Evolutionary conservation across 257 asterid genomes (phyloP).

Genomic region (Nicotiana tabacum): DNA sequence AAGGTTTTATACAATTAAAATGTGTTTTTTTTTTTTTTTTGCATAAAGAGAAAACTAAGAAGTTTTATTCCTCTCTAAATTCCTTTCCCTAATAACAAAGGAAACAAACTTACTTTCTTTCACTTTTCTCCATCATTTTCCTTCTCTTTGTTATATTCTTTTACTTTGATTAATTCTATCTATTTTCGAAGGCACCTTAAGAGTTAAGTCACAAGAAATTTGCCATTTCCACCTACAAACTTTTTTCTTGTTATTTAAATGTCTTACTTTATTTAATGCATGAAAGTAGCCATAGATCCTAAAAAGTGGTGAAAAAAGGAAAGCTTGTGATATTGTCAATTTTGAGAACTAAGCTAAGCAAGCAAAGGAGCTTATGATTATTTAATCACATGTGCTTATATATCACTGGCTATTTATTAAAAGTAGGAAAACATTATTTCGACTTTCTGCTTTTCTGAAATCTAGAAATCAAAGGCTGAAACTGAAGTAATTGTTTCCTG

Average conservation of each 20-base stretch:
- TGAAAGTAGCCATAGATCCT: slow-evolving; percentile 8
- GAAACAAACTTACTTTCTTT: not conserved
- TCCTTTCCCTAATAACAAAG: not conserved
- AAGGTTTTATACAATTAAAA: too few species aligned
- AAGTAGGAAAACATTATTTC: slow-evolving; percentile 5
- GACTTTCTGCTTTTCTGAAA: not conserved
- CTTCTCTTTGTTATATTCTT: not conserved
- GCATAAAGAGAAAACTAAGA: not conserved
- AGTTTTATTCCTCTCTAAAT: not conserved
- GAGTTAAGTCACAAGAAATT: slow-evolving; percentile 8
- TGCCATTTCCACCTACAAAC: not conserved
- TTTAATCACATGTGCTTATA: slow-evolving; percentile 5
- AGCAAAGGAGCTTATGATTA: slow-evolving; percentile 5
- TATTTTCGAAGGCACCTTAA: not conserved
- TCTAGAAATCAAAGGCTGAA: slow-evolving; percentile 10
- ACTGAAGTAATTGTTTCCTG: not conserved
- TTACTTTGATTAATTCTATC: not conserved
- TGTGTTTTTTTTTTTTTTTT: too few species aligned
- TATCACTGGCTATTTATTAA: not conserved
- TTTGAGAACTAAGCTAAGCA: slow-evolving; percentile 12
- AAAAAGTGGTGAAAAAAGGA: not conserved
- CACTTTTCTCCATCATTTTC: not conserved
- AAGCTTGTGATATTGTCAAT: slow-evolving; percentile 18
- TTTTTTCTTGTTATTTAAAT: not conserved
- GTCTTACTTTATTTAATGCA: too few species aligned